phyloP scores from a whole-genome alignment of 768 basidiomycete species.

The Chalciporus piperatus region DNA sequence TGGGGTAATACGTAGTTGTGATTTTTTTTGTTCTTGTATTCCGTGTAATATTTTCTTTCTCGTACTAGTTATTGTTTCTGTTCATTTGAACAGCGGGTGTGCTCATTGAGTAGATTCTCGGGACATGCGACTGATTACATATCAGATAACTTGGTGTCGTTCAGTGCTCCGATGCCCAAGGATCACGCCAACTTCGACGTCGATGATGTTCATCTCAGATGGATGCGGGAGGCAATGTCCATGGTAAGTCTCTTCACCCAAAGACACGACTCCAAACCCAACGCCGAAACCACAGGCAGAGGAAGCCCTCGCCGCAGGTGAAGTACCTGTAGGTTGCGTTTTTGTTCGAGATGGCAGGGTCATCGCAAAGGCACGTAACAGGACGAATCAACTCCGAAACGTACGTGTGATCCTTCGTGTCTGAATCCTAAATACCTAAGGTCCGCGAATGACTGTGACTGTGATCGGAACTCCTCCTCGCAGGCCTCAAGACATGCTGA shows the following conservation, averaged over 20 bases:
- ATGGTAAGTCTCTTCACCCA: conserved; percentile 53
- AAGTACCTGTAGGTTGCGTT: conserved; percentile 97
- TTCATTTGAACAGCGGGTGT: too few relatives aligned
- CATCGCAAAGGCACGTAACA: conserved; percentile 86
- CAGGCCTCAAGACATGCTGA: conserved; percentile 98
- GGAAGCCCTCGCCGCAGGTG: conserved; percentile 78
- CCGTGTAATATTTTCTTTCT: conserved; percentile 9
- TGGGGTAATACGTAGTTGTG: background rate
- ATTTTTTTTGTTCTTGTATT: conserved; percentile 10
- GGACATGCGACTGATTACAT: too few relatives aligned
- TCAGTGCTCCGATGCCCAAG: background rate
- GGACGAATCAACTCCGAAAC: conserved; percentile 93
- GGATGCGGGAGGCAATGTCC: conserved; percentile 81
- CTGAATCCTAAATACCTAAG: background rate
- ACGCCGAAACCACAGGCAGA: conserved; percentile 53
- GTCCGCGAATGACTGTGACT: background rate
- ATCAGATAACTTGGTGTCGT: too few relatives aligned
- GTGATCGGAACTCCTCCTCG: background rate
- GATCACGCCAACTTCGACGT: conserved; percentile 1
- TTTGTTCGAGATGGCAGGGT: conserved; percentile 77
- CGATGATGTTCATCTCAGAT: conserved; percentile 40
- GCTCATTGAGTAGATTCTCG: too few relatives aligned
- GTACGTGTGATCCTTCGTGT: conserved; percentile 41
- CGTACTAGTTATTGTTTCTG: conserved; percentile 5
- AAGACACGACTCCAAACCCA: background rate